phyloP scores from a whole-genome alignment of 2,329 filamentous ascomycete species.

The Ascochyta fabae region DNA sequence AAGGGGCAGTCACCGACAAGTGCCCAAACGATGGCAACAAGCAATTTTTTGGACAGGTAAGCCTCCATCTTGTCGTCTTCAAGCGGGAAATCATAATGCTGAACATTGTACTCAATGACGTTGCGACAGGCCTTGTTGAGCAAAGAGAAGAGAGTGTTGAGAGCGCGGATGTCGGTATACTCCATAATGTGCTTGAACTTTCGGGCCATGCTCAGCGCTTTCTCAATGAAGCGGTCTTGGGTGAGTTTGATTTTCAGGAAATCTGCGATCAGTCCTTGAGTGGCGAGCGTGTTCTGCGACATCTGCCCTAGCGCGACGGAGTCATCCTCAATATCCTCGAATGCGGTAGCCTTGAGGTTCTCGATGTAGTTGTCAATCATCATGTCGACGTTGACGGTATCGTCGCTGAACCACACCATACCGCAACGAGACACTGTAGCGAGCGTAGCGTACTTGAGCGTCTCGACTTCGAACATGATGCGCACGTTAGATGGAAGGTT shows the following conservation, averaged over 20 bases:
- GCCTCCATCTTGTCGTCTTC: constrained; percentile 88
- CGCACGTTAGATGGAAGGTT: constrained; percentile 93
- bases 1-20: constrained; percentile 94
- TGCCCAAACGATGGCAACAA: constrained; percentile 93
- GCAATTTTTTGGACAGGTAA: constrained; percentile 90
- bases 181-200: constrained; percentile 97
- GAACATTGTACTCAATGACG: constrained; percentile 92
- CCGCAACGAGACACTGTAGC: constrained; percentile 99
- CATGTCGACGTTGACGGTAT: constrained; percentile 92
- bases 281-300: constrained; percentile 71
- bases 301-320: constrained; percentile 65
- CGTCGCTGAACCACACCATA: constrained; percentile 99
- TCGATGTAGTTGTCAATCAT: constrained; percentile 92
- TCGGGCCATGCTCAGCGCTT: constrained; percentile 76
- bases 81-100: constrained; percentile 92
- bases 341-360: constrained; percentile 78
- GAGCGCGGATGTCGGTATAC: constrained; percentile 86
- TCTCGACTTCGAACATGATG: constrained; percentile 99
- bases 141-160: constrained; percentile 93
- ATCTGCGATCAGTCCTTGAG: constrained; percentile 80
- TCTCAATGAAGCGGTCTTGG: constrained; percentile 79
- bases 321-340: constrained; percentile 96
- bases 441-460: constrained; percentile 92
- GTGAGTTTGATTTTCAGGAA: constrained; percentile 77
- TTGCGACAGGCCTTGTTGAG: constrained; percentile 93